phyloP scores from a whole-genome alignment of 176 grass and related monocot species.

The Rhynchospora breviuscula region DNA sequence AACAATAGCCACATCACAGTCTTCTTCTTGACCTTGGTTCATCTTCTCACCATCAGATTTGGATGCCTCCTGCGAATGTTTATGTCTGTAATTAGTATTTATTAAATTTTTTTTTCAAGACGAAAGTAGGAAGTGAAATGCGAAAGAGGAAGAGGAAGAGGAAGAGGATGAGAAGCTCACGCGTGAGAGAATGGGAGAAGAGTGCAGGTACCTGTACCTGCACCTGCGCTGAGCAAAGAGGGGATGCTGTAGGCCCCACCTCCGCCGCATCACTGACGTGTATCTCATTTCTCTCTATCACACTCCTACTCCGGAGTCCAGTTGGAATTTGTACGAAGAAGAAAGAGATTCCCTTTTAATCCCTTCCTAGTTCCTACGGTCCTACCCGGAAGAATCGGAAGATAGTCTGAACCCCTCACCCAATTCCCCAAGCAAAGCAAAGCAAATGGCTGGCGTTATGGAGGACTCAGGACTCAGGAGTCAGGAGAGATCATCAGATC shows the following conservation, averaged over 20 bases:
- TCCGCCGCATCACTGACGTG: background rate
- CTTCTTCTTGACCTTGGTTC: slow-evolving; percentile 22
- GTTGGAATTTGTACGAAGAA: too few species aligned
- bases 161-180: background rate
- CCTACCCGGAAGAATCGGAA: too few species aligned
- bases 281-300: background rate
- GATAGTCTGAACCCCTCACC: too few species aligned
- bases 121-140: background rate
- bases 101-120: background rate
- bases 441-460: too few species aligned
- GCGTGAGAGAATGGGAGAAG: background rate
- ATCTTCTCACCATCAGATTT: slow-evolving; percentile 17
- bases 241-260: background rate
- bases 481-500: too few species aligned
- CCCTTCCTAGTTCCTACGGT: too few species aligned
- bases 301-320: too few species aligned
- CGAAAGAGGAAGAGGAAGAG: background rate
- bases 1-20: slow-evolving; percentile 72
- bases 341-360: too few species aligned
- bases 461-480: too few species aligned
- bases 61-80: background rate
- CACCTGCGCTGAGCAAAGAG: background rate
- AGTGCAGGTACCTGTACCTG: background rate
- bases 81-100: background rate
- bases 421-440: too few species aligned